Percentiles rank a stretch among this genome's conserved stretches.
Evolutionary conservation across 257 asterid genomes (phyloP).

Genomic region (Solanum chilense): DNA sequence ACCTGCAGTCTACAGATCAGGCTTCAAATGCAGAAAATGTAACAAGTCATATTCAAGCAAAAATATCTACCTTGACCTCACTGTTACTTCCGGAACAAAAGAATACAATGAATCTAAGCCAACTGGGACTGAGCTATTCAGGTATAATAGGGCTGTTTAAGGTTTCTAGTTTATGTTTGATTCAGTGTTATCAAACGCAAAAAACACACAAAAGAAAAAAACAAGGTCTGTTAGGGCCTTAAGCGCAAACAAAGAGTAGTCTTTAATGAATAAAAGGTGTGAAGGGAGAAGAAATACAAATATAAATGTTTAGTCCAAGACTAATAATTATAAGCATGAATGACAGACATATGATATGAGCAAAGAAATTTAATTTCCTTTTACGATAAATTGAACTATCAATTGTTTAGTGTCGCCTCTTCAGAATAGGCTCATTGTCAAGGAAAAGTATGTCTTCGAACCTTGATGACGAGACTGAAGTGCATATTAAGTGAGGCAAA

Average conservation of each 20-base stretch:
- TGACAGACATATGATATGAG: not conserved
- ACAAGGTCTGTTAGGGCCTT: not conserved
- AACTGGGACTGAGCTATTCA: conserved; percentile 83
- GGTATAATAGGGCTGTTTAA: conserved; percentile 23
- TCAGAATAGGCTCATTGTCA: no score
- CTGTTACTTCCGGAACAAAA: conserved; percentile 77
- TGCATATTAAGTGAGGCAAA: not conserved
- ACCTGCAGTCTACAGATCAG: conserved; percentile 87
- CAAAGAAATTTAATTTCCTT: not conserved
- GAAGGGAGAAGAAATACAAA: not conserved
- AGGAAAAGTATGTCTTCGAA: no score
- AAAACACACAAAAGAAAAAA: not conserved
- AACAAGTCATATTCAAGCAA: conserved; percentile 86
- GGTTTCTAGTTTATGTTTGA: not conserved
- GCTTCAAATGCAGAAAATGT: conserved; percentile 75
- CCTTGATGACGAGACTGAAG: not conserved
- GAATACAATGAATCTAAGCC: conserved; percentile 76
- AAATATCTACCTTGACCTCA: conserved; percentile 80
- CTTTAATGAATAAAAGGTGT: not conserved
- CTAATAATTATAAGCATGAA: not conserved
- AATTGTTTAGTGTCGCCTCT: no score
- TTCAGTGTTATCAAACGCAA: not conserved
- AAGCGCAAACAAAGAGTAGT: not conserved
- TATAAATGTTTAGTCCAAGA: not conserved
- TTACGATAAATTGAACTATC: no score